A percentile compares a stretch with the other conserved stretches of the same genome.
These are phyloP conservation scores for Yamadazyma friedrichii DNA, from an alignment of 1,139 yeast species.

Conservation along the genomic window DNA sequence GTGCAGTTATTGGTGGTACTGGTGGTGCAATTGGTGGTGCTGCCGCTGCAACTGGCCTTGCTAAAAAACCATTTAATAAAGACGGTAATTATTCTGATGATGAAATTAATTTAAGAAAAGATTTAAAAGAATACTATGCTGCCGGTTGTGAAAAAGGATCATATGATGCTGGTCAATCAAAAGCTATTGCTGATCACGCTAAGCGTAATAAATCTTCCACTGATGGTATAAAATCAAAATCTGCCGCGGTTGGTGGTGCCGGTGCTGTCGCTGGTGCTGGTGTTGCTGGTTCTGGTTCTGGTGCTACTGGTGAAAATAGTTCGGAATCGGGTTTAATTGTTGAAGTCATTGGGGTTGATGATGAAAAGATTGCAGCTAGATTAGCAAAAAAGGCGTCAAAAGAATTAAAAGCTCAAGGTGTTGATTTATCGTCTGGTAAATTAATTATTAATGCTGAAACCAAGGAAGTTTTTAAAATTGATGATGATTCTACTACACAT, in stretches of 20 bases:
- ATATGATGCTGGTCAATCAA: conserved; percentile 6
- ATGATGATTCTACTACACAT: conserved; percentile 10
- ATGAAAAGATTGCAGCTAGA: conserved; percentile 30
- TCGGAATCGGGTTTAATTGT: conserved; percentile 24
- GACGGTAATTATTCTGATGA: conserved; percentile 10
- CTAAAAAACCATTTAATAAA: conserved; percentile 12
- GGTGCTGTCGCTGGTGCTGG: conserved; percentile 7
- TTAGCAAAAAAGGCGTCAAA: conserved; percentile 38
- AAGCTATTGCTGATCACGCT: neutral
- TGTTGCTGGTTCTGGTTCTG: conserved; percentile 7
- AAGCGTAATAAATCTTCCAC: neutral
- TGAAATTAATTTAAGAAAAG: conserved; percentile 7
- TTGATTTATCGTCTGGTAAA: conserved; percentile 36
- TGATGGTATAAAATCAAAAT: neutral
- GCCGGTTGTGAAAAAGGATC: conserved; percentile 13
- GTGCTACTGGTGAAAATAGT: conserved; percentile 6
- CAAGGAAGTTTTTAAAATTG: conserved; percentile 29
- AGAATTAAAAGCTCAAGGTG: conserved; percentile 33
- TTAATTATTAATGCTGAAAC: conserved; percentile 37
- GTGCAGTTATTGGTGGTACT: conserved; percentile 10
- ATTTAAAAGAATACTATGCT: conserved; percentile 10
- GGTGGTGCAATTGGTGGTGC: conserved; percentile 10
- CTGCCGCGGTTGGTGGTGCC: conserved; percentile 3
- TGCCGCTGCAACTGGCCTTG: conserved; percentile 11
- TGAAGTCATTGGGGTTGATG: conserved; percentile 40